Conservation (phyloP, 2,329 filamentous ascomycete species). For the Pseudocercospora eumusae region DNA sequence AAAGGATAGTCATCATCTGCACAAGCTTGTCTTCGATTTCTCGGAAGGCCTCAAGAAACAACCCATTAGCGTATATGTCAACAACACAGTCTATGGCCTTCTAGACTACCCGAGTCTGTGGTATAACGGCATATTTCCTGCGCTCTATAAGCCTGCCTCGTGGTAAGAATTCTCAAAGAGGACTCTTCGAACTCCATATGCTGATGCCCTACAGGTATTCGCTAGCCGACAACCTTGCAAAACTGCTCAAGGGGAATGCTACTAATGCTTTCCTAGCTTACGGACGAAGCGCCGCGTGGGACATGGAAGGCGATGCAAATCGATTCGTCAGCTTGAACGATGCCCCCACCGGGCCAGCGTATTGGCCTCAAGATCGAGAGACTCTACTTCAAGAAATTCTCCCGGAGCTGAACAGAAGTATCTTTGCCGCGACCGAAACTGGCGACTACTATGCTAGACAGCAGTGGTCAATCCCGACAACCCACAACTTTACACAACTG, state of each 20-base stretch:
- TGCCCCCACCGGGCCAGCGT: conserved; percentile 20
- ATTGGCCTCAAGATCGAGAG: conserved; percentile 27
- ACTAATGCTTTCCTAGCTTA: conserved; percentile 27
- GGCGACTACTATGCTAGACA: conserved; percentile 23
- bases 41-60: conserved; percentile 27
- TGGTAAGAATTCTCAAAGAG: conserved; percentile 13
- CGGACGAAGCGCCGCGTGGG: conserved; percentile 18
- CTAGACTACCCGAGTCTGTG: conserved; percentile 21
- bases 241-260: conserved; percentile 27
- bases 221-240: conserved; percentile 27
- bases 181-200: background rate
- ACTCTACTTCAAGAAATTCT: conserved; percentile 24
- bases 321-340: conserved; percentile 27
- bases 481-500: conserved; percentile 27
- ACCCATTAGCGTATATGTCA: conserved; percentile 28
- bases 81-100: conserved; percentile 26
- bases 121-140: conserved; percentile 28
- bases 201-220: conserved; percentile 10
- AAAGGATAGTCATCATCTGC: conserved; percentile 21
- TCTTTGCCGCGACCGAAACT: conserved; percentile 28
- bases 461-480: conserved; percentile 25
- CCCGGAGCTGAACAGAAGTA: conserved; percentile 21
- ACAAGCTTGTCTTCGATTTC: conserved; percentile 24
- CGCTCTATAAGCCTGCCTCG: conserved; percentile 26
- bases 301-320: conserved; percentile 28